Evolutionary conservation across 2,329 filamentous ascomycete species (phyloP), one percentile per base, ranked within the genome.

Genomic region (Pestalotiopsis sp.): DNA sequence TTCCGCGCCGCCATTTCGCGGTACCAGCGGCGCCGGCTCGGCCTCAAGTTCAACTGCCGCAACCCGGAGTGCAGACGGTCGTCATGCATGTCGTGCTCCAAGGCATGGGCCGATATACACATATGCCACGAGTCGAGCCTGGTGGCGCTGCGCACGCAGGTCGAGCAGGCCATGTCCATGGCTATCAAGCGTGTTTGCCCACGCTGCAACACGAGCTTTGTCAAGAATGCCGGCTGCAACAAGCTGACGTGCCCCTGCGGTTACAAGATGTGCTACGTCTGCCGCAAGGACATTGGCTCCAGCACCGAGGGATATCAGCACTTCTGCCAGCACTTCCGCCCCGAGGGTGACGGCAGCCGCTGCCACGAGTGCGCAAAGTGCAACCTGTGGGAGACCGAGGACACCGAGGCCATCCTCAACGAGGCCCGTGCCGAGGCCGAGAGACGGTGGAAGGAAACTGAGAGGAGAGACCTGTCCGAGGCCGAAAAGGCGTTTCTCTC

Each of bases 241-340:
- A 98, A 98, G 82, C 87, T 99, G 56, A 95, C 94, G 5, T 98
- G 96, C 78, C 91, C 94, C 17, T 99, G 96, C 80, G 96, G 96
- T 9, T 98, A 98, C 82, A 92, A 93, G 74, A 98, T 98, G 95
- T 99, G 96, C 80, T 99, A 99, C 77, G 90, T 98, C 61, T 99
- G 96, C 80, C 93, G 96, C 56, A 91, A 91, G 73, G 91, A 93
- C 75, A 89, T 92, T 61, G 83, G 85, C 68, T 83, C 88, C 64
- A 70, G 73, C 45, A 80, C 80, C 62, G 91, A 95, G 78, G 95
- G 95, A 0, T 98, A 99, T 80, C 87, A 90, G 52, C 96, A 99
- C 80, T 99, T 98, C 77, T 99, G 96, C 79, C 93, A 97, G 78
- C 96, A 98, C 81, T 98, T 98, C 79, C 88, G 96, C 9, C 91